Evolutionary conservation across 108 stramenopile species (phyloP).

Genomic region (Cyclotella choctawhatcheeana): DNA sequence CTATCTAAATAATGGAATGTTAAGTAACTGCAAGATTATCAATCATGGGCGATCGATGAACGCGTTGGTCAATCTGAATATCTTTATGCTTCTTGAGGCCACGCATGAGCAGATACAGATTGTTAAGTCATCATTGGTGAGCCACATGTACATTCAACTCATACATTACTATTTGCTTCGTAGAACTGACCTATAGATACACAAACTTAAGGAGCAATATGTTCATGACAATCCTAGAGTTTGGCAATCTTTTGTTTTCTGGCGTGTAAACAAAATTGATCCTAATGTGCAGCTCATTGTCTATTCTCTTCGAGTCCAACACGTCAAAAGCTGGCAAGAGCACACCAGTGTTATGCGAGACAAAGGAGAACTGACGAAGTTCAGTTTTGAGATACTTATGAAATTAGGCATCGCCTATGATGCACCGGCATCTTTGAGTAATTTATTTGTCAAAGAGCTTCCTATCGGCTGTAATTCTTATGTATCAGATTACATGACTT

Average conservation of each 20-base stretch:
- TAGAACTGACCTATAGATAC: no score
- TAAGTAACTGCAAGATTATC: conserved; percentile 65
- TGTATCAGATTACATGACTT: neutral
- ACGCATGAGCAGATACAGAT: conserved; percentile 62
- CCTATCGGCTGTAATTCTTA: neutral
- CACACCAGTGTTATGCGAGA: conserved; percentile 50
- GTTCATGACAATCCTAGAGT: conserved; percentile 63
- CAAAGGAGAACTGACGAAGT: conserved; percentile 58
- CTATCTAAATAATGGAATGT: conserved; percentile 66
- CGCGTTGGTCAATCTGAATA: conserved; percentile 55
- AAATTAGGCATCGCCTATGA: conserved; percentile 54
- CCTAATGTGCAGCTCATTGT: conserved; percentile 46
- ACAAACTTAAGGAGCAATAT: conserved; percentile 57
- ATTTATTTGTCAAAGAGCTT: conserved; percentile 18
- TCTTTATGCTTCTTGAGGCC: conserved; percentile 51
- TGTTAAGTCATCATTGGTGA: conserved; percentile 53
- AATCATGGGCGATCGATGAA: conserved; percentile 72
- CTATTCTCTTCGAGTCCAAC: conserved; percentile 59
- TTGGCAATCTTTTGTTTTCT: conserved; percentile 64
- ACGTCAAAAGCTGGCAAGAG: conserved; percentile 73
- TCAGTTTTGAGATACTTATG: conserved; percentile 50
- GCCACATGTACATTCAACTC: neutral
- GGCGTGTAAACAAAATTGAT: conserved; percentile 62
- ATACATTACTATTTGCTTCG: neutral
- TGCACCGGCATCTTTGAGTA: neutral